Conservation (phyloP, 192 early-diverging fungal species). For the Dissophora ornata region DNA sequence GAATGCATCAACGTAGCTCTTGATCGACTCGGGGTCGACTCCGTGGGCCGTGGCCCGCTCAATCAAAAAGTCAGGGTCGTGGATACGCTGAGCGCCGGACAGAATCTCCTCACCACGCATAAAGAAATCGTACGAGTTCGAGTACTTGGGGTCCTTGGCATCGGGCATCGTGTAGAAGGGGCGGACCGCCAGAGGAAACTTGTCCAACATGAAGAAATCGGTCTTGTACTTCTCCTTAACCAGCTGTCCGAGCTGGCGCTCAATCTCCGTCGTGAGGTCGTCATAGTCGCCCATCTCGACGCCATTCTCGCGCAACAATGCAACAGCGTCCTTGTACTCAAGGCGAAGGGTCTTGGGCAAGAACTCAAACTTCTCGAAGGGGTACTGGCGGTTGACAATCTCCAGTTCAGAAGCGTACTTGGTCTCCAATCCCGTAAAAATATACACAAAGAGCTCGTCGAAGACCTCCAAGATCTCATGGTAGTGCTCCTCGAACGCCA, state of each 20-base stretch:
- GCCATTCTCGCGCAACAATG: slow-evolving; percentile 88
- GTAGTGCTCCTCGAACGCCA: slow-evolving; percentile 99
- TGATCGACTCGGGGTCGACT: slow-evolving; percentile 84
- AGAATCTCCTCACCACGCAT: slow-evolving; percentile 99
- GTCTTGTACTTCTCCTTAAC: slow-evolving; percentile 95
- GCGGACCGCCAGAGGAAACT: slow-evolving; percentile 95
- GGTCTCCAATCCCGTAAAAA: slow-evolving; percentile 90
- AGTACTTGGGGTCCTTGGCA: slow-evolving; percentile 85
- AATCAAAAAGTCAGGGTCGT: slow-evolving; percentile 84
- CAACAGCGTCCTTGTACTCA: slow-evolving; percentile 89
- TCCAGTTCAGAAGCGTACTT: slow-evolving; percentile 87
- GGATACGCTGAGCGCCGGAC: slow-evolving; percentile 98
- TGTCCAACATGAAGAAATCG: slow-evolving; percentile 99
- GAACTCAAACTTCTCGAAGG: slow-evolving; percentile 91
- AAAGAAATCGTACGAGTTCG: slow-evolving; percentile 99
- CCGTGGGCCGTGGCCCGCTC: slow-evolving; percentile 82
- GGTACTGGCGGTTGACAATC: slow-evolving; percentile 88
- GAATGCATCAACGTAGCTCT: slow-evolving; percentile 95
- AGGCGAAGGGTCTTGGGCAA: slow-evolving; percentile 85
- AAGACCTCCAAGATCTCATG: slow-evolving; percentile 97
- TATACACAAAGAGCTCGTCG: slow-evolving; percentile 90
- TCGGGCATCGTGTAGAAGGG: slow-evolving; percentile 99
- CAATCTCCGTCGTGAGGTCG: slow-evolving; percentile 91
- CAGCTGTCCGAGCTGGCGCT: slow-evolving; percentile 85
- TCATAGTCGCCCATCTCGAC: slow-evolving; percentile 93